Conservation (phyloP, 1,139 yeast genomes). For the Blastobotrys proliferans region DNA sequence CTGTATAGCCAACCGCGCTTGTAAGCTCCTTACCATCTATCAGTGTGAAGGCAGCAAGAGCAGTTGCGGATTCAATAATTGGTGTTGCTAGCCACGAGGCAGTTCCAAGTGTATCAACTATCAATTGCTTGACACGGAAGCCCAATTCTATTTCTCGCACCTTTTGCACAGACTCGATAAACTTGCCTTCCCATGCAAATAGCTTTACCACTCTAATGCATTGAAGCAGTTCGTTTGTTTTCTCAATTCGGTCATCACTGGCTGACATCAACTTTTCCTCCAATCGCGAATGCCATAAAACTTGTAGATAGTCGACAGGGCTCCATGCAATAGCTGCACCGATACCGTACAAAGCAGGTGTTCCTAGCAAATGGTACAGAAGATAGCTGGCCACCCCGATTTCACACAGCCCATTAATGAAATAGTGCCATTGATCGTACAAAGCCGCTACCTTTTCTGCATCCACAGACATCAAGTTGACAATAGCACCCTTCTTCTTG, state of each 20-base stretch:
- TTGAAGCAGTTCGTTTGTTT: slow-evolving; percentile 87
- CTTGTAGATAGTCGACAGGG: slow-evolving; percentile 65
- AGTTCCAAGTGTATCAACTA: slow-evolving; percentile 61
- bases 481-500: slow-evolving; percentile 64
- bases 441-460: slow-evolving; percentile 88
- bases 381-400: slow-evolving; percentile 60
- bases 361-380: slow-evolving; percentile 69
- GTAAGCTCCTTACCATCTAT: slow-evolving; percentile 67
- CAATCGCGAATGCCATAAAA: no score
- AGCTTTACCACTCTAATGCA: slow-evolving; percentile 89
- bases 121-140: slow-evolving; percentile 53
- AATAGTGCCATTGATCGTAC: slow-evolving; percentile 79
- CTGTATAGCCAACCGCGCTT: slow-evolving; percentile 90
- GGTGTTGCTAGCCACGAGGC: slow-evolving; percentile 79
- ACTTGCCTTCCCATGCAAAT: slow-evolving; percentile 92
- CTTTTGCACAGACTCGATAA: slow-evolving; percentile 62
- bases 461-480: slow-evolving; percentile 92
- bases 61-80: slow-evolving; percentile 66
- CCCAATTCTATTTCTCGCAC: slow-evolving; percentile 69
- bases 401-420: slow-evolving; percentile 71
- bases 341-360: slow-evolving; percentile 88
- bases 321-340: slow-evolving; percentile 54
- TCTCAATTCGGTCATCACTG: slow-evolving; percentile 87
- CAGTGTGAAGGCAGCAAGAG: slow-evolving; percentile 76
- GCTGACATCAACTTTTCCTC: slow-evolving; percentile 70